Base-by-base conservation (phyloP, 1,284 basidiomycete species). In the Retiboletus flavoniger region DNA sequence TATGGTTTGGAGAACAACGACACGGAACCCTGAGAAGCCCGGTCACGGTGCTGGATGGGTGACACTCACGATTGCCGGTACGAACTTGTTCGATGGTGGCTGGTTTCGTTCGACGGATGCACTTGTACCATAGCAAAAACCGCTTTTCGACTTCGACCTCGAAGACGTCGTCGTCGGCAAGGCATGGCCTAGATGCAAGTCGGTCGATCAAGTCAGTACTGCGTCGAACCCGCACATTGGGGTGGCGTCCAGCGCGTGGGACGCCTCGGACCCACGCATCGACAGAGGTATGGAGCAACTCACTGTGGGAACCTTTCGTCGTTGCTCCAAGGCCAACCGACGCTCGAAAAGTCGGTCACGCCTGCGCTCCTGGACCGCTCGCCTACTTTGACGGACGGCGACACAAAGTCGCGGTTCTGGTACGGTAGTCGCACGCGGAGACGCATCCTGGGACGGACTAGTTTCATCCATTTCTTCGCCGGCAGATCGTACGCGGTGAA, bases 401-500 rank as follows among this genome's bases (percentile, higher is more conserved):
- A 66, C 31, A 68, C 50, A 42, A 55, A 66, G 8, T 39, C 13
- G 28, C 38, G 54, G 14, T 47, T 34, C 35, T 54, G 49, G 47
- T 0, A 16, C 36, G 17, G 44, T 3, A 34, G 3, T 21, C 60
- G 62, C 21, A 64, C 49, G 10, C 63, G 62, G 31, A 64, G 54
- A 1, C 63, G 65, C 47, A 64, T 51, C 35, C 42, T 66, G n/a
- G 63, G 64, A 17, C 32, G 41, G 34, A 66, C 19, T 13, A 64
- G 2, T 17, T 16, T 54, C 47, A 68, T 42, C 62, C 64, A 66
- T 43, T 41, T 64, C 19, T 52, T 60, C 16, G 66, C 47, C 0
- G 63, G 63, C 1, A 64, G 29, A 1, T 66, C 66, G 26, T 50
- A 50, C 24, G 59, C 64, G 40, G 60, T 62, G 47, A 68, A 68